A percentile compares a stretch with the other conserved stretches of the same genome.
Conservation (phyloP, 2,329 filamentous ascomycete genomes). For the Xylaria sp. region DNA sequence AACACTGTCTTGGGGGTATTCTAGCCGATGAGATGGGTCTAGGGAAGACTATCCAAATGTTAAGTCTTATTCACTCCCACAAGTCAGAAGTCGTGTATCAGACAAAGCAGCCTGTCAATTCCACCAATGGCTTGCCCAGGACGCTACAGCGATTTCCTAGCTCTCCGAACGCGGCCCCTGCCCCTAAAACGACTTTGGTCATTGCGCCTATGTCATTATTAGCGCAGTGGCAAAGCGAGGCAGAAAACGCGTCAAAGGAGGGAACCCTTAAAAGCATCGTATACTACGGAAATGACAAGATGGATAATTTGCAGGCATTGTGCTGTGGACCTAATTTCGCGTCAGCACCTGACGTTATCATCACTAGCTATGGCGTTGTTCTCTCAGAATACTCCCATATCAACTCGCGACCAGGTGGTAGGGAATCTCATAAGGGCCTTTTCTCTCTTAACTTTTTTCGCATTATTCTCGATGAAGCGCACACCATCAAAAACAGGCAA, state of each 20-base stretch:
- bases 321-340: constrained; percentile 79
- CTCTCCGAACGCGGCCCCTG: constrained; percentile 69
- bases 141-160: constrained; percentile 60
- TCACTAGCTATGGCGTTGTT: constrained; percentile 93
- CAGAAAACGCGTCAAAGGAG: constrained; percentile 85
- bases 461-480: constrained; percentile 93
- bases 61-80: constrained; percentile 90
- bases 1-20: constrained; percentile 92
- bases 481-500: constrained; percentile 88
- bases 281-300: constrained; percentile 92
- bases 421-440: constrained; percentile 74
- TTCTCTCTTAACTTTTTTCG: constrained; percentile 96
- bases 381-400: constrained; percentile 89
- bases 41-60: constrained; percentile 98
- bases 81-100: constrained; percentile 64
- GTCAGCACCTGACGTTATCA: constrained; percentile 86
- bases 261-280: constrained; percentile 86
- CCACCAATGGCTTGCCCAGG: constrained; percentile 71
- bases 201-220: constrained; percentile 97
- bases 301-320: constrained; percentile 78
- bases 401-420: constrained; percentile 72
- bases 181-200: constrained; percentile 90
- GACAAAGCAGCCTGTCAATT: constrained; percentile 51
- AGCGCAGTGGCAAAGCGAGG: constrained; percentile 97
- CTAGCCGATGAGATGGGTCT: constrained; percentile 97